Percentiles rank a stretch among this genome's conserved stretches.
Conservation (phyloP, 805 yeast genomes). For the Candida gorgasii region DNA sequence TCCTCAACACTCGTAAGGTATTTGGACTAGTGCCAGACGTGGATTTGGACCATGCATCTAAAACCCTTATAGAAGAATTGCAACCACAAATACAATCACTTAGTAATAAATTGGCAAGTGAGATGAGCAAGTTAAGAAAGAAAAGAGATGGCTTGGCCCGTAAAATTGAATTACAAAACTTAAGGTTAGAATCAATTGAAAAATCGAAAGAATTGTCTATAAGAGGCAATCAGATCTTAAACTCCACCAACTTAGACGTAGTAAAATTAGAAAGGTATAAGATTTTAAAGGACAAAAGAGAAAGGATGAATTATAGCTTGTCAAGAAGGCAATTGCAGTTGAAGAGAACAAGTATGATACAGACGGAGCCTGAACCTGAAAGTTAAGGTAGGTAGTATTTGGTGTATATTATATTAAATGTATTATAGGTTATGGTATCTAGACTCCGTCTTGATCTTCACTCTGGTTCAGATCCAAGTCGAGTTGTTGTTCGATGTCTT, state of each 20-base stretch:
- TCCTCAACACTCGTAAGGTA: conserved; percentile 46
- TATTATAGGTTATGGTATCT: background rate
- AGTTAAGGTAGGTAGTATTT: background rate
- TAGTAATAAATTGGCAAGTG: conserved; percentile 29
- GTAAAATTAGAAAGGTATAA: conserved; percentile 39
- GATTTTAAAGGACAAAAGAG: conserved; percentile 43
- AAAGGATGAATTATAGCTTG: conserved; percentile 43
- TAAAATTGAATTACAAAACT: conserved; percentile 42
- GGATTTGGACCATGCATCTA: conserved; percentile 44
- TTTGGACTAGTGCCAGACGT: conserved; percentile 53
- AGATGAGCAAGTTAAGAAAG: conserved; percentile 33
- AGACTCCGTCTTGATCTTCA: background rate
- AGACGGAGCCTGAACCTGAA: background rate
- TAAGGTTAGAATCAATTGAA: conserved; percentile 29
- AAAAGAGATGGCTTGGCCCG: conserved; percentile 32
- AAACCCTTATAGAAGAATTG: conserved; percentile 33
- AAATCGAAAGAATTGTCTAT: conserved; percentile 9
- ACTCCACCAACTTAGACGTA: conserved; percentile 23
- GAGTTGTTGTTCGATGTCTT: conserved; percentile 22
- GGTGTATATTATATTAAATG: conserved; percentile 3
- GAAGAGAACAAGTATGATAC: conserved; percentile 16
- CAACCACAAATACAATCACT: conserved; percentile 43
- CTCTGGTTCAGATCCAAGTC: no score
- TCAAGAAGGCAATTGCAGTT: conserved; percentile 24
- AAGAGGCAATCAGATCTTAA: conserved; percentile 16